phyloP scores from a whole-genome alignment of 2,329 filamentous ascomycete species.

The Cercospora sojina region DNA sequence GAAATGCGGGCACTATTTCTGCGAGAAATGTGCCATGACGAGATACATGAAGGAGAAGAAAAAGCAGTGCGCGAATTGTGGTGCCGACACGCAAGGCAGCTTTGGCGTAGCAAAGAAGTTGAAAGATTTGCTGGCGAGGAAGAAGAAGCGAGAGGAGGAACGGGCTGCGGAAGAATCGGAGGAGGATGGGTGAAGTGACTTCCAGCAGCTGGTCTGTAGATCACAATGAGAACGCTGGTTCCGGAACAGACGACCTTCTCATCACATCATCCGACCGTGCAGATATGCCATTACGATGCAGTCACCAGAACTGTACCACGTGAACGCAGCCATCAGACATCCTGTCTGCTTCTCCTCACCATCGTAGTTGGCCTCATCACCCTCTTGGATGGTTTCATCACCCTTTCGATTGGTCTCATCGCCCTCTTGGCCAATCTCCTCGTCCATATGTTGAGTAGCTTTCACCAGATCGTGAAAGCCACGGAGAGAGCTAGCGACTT shows the following conservation, averaged over 20 bases:
- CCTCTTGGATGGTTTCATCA: background rate
- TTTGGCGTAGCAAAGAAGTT: slow-evolving; percentile 86
- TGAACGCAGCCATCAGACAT: background rate
- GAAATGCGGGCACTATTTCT: slow-evolving; percentile 94
- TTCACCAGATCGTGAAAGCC: too few relatives aligned
- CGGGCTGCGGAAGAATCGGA: slow-evolving; percentile 57
- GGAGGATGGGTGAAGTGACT: slow-evolving; percentile 43
- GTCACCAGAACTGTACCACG: too few relatives aligned
- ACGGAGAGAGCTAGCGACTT: background rate
- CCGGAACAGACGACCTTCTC: background rate
- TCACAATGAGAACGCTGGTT: background rate
- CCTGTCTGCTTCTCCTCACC: background rate
- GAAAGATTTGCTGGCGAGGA: slow-evolving; percentile 75
- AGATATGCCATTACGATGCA: too few relatives aligned
- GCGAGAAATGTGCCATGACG: slow-evolving; percentile 81
- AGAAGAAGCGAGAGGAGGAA: slow-evolving; percentile 61
- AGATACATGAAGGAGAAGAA: slow-evolving; percentile 76
- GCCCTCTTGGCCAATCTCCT: too few relatives aligned
- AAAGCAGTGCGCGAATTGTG: slow-evolving; percentile 82
- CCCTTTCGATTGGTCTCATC: background rate
- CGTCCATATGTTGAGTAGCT: too few relatives aligned
- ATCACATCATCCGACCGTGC: too few relatives aligned
- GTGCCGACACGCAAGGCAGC: slow-evolving; percentile 79
- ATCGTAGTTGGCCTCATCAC: background rate
- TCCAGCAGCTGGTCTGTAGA: background rate